phyloP scores from a whole-genome alignment of 176 grass and related monocot genomes.

The Aegilops longissima region DNA sequence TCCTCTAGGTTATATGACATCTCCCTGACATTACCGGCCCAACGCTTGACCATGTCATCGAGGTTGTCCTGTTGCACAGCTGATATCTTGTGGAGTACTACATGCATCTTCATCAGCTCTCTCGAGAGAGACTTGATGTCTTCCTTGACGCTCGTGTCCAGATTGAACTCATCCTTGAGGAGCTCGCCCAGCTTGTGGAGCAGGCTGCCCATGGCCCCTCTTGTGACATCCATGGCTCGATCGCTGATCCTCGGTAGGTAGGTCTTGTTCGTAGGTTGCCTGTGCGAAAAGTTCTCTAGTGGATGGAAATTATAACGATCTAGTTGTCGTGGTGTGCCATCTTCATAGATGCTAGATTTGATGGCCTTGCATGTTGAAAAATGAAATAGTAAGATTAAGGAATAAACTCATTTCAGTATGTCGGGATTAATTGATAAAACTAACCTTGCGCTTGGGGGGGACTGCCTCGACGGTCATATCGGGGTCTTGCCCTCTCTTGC shows the following conservation, averaged over 20 bases:
- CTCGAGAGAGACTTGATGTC: neutral
- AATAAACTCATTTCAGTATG: too few species aligned
- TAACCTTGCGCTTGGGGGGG: too few species aligned
- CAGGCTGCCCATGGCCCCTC: neutral
- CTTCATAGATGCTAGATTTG: too few species aligned
- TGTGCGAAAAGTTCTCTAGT: too few species aligned
- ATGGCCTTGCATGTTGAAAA: too few species aligned
- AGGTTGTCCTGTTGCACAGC: neutral
- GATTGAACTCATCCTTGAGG: neutral
- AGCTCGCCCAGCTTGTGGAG: neutral
- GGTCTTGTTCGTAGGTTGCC: too few species aligned
- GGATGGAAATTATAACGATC: too few species aligned
- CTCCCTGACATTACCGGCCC: neutral
- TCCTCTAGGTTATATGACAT: slow-evolving; percentile 10
- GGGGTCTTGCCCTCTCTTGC: too few species aligned
- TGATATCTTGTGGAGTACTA: neutral
- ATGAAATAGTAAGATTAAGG: too few species aligned
- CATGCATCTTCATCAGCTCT: neutral
- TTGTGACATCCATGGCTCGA: neutral
- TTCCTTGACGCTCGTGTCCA: neutral
- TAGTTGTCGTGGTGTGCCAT: too few species aligned
- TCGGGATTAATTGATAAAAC: too few species aligned
- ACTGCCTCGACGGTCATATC: too few species aligned
- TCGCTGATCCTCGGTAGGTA: neutral
- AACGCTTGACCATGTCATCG: neutral